Evolutionary conservation across 192 early-diverging fungal species (phyloP), one percentile per base, ranked within the genome.

Genomic region (Gonapodya sp.): DNA sequence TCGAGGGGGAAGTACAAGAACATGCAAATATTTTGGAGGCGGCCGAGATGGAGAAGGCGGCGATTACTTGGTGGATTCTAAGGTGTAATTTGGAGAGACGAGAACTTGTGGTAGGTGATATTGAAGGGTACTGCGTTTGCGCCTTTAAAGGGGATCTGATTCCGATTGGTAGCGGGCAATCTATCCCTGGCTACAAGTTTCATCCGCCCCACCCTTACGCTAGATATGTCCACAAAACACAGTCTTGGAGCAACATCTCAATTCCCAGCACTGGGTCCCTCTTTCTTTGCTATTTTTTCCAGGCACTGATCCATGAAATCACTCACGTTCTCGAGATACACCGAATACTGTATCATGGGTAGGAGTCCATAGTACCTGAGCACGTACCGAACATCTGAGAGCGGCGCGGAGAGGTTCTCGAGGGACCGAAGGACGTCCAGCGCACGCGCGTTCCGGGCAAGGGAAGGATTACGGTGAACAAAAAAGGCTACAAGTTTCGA

Each of bases 1-100:
- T 77, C 75, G 30, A 77, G 75, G 75, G 75, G 75, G 34, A 32
- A 77, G 31, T 77, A 77, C 18, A 77, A 77, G 75, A 32, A 77
- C 75, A 77, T 77, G 75, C 75, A 77, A 32, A 77, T 18, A 33
- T 77, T 77, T 33, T 77, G 75, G 14, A 77, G 75, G 18, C 75
- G 75, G 8, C 75, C 75, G 30, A 77, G 75, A 33, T 18, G 30
- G 30, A 77, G 75, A 18, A 77, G 34, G 14, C 75, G 75, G 8
- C 30, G 75, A 33, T 77, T 77, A 33, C 75, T 77, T 2, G 75
- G 75, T 2, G 75, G 75, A 34, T 77, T 77, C 30, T 77, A 16
- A 24, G 46, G 8, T 8, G 46, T 8, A 64, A n/a, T n/a, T n/a
- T n/a, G n/a, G n/a, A n/a, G n/a, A n/a, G n/a, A n/a, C n/a, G n/a